Evolutionary conservation across 2,329 filamentous ascomycete species (phyloP), one percentile per base, ranked within the genome.

Genomic region (Cercospora nicotianae): DNA sequence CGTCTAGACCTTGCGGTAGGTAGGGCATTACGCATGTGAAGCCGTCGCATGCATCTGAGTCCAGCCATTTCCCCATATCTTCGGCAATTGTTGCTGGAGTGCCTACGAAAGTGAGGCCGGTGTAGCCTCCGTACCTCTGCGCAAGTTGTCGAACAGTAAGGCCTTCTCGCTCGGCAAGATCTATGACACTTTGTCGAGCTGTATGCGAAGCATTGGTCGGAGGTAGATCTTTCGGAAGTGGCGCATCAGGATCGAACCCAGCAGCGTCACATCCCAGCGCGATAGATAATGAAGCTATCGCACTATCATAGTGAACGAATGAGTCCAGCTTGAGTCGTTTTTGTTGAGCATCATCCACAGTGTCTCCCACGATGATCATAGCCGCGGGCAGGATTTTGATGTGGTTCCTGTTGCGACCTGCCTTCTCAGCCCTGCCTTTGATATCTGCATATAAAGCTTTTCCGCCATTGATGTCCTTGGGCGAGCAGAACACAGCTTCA

Each of bases 281-380:
- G 23, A 75, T 71, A 10, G 71, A 73, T 7, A 75, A 36, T 1
- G 70, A 72, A 7, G 71, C 70, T 20, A 75, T 74, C 7, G 71
- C 73, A 48, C 67, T 74, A 64, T 74, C 73, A 62, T 69, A 71
- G 64, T 76, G 70, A 0, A 72, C 71, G 9, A 65, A 57, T 10
- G 70, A 74, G 30, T 75, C 73, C 5, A 75, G 69, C 51, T 72
- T 69, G 3, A 75, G 51, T 9, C 73, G 68, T 18, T 72, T 73
- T 28, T 68, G 48, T 57, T 75, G 72, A 3, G 73, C 73, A 4
- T 73, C 72, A 26, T 72, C 72, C 5, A 63, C 53, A 5, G 68
- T 70, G n/a, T 73, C 72, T 4, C 70, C 73, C 12, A 75, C 66
- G 20, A 75, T 68, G 4, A 75, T 74, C 72, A 75, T 73, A 1